Base-by-base conservation (phyloP, 2,329 filamentous ascomycete genomes). In the Beauveria scarabaeidicola region DNA sequence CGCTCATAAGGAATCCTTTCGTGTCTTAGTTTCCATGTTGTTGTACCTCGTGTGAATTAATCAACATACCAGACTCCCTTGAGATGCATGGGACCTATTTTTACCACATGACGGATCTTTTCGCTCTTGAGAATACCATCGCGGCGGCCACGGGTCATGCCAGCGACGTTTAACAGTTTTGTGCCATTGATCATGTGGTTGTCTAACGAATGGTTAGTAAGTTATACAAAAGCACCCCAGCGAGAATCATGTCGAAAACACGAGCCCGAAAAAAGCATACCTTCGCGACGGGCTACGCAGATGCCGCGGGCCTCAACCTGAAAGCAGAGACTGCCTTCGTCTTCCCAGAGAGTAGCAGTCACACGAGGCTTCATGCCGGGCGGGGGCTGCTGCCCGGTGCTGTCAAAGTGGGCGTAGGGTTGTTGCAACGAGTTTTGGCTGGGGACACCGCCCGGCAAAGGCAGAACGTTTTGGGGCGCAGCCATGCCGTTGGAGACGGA, bases 131-230 rank as follows among this genome's bases (percentile, higher is more conserved):
- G 76, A 66, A 99, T 97, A 52, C 94, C 94, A 70, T 99, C 94
- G 69, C 94, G 85, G 65, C 94, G 87, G 59, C 94, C 94, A 72
- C 94, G 85, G 15, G 94, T 99, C 94, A 99, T 99, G 13, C 94
- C 93, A 54, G 94, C 94, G 57, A 99, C 94, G 66, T 99, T 99
- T 61, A 97, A 78, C 60, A 99, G 79, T 74, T 97, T 99, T 1
- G 94, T 99, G 19, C 94, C 94, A 69, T 97, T 99, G 74, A 99
- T 97, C 90, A 99, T 97, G 76, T 96, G 91, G 74, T 97, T 97
- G 68, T 97, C 93, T 56, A 25, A 21, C n/a, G 13, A 19, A 52
- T 38, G 5, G 21, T 32, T 5, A 47, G 40, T 5, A 43, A 21
- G 3, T 23, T 1, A 63, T 52, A 5, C 7, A 50, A 41, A 11